Percentiles rank a stretch among this genome's conserved stretches.
phyloP scores from a whole-genome alignment of 805 yeast genomes.

The Nakazawaea populi region DNA sequence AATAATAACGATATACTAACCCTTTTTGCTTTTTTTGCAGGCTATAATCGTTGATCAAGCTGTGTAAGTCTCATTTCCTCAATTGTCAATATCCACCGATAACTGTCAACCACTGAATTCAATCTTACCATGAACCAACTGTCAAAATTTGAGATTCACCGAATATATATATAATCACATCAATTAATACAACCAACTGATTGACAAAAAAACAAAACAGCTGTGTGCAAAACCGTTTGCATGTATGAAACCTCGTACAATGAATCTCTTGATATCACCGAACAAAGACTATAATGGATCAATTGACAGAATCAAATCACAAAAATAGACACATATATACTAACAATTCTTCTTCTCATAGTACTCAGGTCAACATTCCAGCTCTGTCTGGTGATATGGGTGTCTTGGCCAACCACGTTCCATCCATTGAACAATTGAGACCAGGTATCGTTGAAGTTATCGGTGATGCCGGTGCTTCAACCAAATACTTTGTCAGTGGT shows the following conservation, averaged over 20 bases:
- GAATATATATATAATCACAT: too few species aligned
- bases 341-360: conserved; percentile 11
- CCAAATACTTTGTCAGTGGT: conserved; percentile 87
- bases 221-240: too few species aligned
- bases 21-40: conserved; percentile 12
- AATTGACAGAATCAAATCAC: neutral
- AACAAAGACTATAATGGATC: too few species aligned
- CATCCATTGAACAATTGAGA: conserved; percentile 90
- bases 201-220: too few species aligned
- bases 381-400: conserved; percentile 95
- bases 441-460: conserved; percentile 95
- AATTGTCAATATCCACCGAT: too few species aligned
- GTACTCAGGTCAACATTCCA: conserved; percentile 87
- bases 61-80: conserved; percentile 17
- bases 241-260: too few species aligned
- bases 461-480: conserved; percentile 58
- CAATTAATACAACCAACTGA: too few species aligned
- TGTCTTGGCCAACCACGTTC: conserved; percentile 96
- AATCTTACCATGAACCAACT: too few species aligned
- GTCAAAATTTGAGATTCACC: too few species aligned
- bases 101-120: too few species aligned
- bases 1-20: too few species aligned
- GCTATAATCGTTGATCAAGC: conserved; percentile 25
- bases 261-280: too few species aligned
- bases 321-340: neutral